Evolutionary conservation across 2,329 filamentous ascomycete species (phyloP).

Genomic region (Tetracladium maxilliforme): DNA sequence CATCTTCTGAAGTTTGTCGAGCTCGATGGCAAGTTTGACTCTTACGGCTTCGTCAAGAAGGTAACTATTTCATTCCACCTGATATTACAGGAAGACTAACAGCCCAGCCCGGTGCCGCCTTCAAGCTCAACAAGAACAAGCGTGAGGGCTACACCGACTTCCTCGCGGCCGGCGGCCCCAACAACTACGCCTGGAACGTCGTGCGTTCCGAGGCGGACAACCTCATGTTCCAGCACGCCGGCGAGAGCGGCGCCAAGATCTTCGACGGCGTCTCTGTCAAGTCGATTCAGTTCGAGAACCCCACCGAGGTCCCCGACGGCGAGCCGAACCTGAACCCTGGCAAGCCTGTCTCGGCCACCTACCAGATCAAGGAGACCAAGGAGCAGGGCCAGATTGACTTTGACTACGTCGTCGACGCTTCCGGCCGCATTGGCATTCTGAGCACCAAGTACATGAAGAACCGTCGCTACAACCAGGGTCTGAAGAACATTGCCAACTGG

Average conservation of each 20-base stretch:
- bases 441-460: slow-evolving; percentile 33
- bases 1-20: slow-evolving; percentile 28
- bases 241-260: slow-evolving; percentile 19
- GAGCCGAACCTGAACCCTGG: no score
- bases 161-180: slow-evolving; percentile 19
- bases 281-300: slow-evolving; percentile 13
- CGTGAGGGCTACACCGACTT: slow-evolving; percentile 25
- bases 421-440: slow-evolving; percentile 26
- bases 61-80: slow-evolving; percentile 6
- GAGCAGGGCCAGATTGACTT: slow-evolving; percentile 23
- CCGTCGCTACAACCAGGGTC: slow-evolving; percentile 25
- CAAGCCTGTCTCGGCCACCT: slow-evolving; percentile 20
- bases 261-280: slow-evolving; percentile 24
- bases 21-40: slow-evolving; percentile 20
- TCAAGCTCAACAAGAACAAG: slow-evolving; percentile 18
- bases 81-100: slow-evolving; percentile 1
- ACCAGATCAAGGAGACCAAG: slow-evolving; percentile 16
- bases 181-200: slow-evolving; percentile 27
- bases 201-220: slow-evolving; percentile 29
- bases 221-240: slow-evolving; percentile 26
- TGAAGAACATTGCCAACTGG: slow-evolving; percentile 35
- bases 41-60: slow-evolving; percentile 25
- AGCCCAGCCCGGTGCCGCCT: slow-evolving; percentile 20
- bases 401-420: slow-evolving; percentile 32
- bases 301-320: slow-evolving; percentile 2